Percentiles rank a stretch among this genome's conserved stretches.
phyloP scores from a whole-genome alignment of 352 stramenopile species.

The Globisporangium recalcitrans region DNA sequence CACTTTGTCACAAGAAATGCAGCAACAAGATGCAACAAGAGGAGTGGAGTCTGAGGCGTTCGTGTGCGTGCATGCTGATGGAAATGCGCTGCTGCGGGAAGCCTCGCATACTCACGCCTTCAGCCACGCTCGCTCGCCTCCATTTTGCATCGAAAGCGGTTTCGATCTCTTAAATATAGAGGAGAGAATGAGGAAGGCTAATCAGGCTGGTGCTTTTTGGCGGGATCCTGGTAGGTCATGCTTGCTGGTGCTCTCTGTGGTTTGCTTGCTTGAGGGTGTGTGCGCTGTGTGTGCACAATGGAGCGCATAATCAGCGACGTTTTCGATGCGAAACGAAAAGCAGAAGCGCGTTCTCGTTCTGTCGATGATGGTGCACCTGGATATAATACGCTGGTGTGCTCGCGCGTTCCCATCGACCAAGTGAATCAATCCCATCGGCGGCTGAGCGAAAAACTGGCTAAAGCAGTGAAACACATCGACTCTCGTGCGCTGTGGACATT shows the following conservation, averaged over 20 bases:
- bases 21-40: background rate
- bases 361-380: background rate
- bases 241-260: background rate
- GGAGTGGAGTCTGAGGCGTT: too few relatives aligned
- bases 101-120: too few relatives aligned
- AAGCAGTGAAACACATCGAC: background rate
- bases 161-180: too few relatives aligned
- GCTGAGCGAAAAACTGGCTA: background rate
- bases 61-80: too few relatives aligned
- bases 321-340: background rate
- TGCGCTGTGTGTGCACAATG: background rate
- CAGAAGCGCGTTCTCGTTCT: background rate
- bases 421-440: background rate
- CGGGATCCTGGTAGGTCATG: background rate
- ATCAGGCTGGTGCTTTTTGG: background rate
- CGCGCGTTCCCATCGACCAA: background rate
- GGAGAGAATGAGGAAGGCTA: background rate
- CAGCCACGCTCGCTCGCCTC: too few relatives aligned
- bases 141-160: too few relatives aligned
- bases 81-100: too few relatives aligned
- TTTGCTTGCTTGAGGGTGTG: too few relatives aligned
- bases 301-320: background rate
- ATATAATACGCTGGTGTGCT: background rate
- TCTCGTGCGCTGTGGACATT: background rate
- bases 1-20: background rate